phyloP scores from a whole-genome alignment of 257 asterid genomes.

The Nicotiana tabacum region DNA sequence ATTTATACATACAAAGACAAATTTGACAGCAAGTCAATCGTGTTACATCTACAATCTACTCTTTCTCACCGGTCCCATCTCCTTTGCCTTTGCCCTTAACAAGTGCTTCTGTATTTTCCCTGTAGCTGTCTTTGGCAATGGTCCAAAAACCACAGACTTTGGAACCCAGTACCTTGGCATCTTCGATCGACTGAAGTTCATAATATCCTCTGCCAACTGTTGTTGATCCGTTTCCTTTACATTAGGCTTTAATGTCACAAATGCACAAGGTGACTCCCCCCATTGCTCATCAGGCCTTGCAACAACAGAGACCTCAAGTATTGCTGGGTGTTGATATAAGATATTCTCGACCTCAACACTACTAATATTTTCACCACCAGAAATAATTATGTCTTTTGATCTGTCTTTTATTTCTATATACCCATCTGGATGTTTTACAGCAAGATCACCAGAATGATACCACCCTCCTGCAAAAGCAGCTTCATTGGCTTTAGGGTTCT shows the following conservation, averaged over 20 bases:
- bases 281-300: conserved; percentile 83
- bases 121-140: conserved; percentile 91
- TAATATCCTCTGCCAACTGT: conserved; percentile 57
- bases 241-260: conserved; percentile 63
- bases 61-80: conserved; percentile 75
- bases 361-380: conserved; percentile 93
- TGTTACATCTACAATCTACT: conserved; percentile 41
- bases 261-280: conserved; percentile 98
- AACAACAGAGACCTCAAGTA: conserved; percentile 82
- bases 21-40: not conserved
- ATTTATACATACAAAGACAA: not conserved
- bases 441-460: conserved; percentile 92
- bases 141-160: conserved; percentile 75
- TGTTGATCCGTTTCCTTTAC: conserved; percentile 33
- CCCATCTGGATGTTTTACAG: conserved; percentile 83
- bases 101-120: conserved; percentile 94
- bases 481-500: conserved; percentile 78
- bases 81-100: conserved; percentile 80
- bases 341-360: conserved; percentile 91
- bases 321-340: conserved; percentile 68
- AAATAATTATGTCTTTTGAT: conserved; percentile 85
- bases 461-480: conserved; percentile 79
- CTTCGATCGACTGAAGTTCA: conserved; percentile 63
- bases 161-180: conserved; percentile 94
- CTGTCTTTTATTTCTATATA: conserved; percentile 81